Evolutionary conservation across 1,139 yeast species (phyloP).

Genomic region (Meyerozyma smithsonii): DNA sequence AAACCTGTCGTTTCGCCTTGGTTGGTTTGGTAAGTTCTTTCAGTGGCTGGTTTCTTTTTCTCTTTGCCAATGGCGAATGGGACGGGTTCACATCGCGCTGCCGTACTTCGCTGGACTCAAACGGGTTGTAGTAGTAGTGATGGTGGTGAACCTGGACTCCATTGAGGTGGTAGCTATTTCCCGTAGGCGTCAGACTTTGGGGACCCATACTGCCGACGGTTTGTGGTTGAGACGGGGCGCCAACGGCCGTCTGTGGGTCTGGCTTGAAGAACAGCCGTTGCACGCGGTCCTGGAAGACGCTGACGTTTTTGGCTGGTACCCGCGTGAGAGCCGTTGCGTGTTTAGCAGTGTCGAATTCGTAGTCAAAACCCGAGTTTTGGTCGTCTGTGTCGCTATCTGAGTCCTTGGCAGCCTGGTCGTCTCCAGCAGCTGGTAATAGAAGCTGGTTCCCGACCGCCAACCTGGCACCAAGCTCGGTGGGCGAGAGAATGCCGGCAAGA

Average conservation of each 20-base stretch:
- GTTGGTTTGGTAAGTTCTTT: no score
- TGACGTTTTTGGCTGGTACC: background rate
- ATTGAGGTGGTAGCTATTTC: background rate
- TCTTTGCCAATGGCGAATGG: background rate
- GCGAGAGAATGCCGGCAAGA: constrained; percentile 12
- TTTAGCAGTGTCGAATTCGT: background rate
- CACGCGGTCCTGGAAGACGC: background rate
- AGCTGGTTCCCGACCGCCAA: constrained; percentile 12
- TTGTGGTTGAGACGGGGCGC: background rate
- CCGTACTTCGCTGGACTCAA: background rate
- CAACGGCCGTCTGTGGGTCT: background rate
- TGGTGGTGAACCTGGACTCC: constrained; percentile 39
- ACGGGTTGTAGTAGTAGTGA: constrained; percentile 23
- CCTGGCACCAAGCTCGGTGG: constrained; percentile 19
- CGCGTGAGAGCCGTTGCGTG: background rate
- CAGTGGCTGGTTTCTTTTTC: constrained; percentile 3
- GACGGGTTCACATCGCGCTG: background rate
- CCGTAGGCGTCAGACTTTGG: constrained; percentile 7
- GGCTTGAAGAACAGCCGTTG: background rate
- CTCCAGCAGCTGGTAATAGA: constrained; percentile 4
- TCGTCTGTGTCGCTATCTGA: background rate
- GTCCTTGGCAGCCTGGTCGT: background rate
- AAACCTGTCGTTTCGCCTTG: background rate
- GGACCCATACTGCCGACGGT: constrained; percentile 13
- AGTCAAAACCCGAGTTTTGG: constrained; percentile 3